Conservation (phyloP, 75 land plant species). For the Picea sitchensis region DNA sequence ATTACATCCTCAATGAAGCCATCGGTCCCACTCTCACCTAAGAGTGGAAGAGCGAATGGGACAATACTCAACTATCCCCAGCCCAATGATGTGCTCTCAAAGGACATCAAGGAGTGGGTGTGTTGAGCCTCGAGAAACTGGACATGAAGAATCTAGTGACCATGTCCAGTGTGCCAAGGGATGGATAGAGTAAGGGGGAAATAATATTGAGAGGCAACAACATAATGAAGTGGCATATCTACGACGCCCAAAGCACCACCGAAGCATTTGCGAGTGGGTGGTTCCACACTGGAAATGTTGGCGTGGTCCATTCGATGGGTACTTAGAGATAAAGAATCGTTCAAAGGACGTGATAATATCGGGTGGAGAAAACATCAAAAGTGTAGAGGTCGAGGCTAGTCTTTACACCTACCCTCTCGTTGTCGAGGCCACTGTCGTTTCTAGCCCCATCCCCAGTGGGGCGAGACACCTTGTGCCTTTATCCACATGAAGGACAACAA, state of each 20-base stretch:
- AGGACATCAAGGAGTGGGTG: constrained; percentile 57
- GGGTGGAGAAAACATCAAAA: too few relatives aligned
- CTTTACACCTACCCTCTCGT: too few relatives aligned
- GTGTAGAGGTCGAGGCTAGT: too few relatives aligned
- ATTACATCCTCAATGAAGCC: constrained; percentile 76
- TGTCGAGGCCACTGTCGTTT: too few relatives aligned
- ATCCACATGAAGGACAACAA: too few relatives aligned
- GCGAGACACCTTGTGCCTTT: too few relatives aligned
- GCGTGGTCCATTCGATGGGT: too few relatives aligned
- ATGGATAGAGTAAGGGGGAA: constrained; percentile 61
- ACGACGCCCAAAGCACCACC: constrained; percentile 45
- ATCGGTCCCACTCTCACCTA: constrained; percentile 59
- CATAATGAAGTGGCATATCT: constrained; percentile 69
- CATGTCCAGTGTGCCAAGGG: constrained; percentile 48
- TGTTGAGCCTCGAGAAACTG: constrained; percentile 31
- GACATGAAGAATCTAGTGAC: constrained; percentile 50
- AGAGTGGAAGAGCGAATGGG: constrained; percentile 63
- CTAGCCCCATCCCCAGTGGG: too few relatives aligned
- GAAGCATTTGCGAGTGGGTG: constrained; percentile 42
- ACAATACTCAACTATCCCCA: constrained; percentile 18
- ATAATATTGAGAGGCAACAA: constrained; percentile 55
- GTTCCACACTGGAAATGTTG: constrained; percentile 11
- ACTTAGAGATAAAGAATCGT: too few relatives aligned
- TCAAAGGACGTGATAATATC: too few relatives aligned
- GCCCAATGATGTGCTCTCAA: constrained; percentile 36